Conservation (phyloP, 2,329 filamentous ascomycete genomes). For the Xylariaceae sp. region DNA sequence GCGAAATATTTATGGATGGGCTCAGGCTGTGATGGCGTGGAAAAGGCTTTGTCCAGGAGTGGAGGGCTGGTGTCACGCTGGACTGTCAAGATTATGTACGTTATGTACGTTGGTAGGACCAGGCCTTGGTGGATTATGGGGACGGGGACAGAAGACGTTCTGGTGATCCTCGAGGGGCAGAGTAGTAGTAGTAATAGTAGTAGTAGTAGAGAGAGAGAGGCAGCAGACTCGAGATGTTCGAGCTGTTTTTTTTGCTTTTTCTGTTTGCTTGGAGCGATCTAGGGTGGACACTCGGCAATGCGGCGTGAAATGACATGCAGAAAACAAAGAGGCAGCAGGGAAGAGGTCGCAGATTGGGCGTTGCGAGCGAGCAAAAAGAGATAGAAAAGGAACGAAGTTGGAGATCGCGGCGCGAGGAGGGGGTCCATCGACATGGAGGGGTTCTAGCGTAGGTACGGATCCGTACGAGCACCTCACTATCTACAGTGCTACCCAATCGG, state of each 20-base stretch:
- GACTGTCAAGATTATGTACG: background rate
- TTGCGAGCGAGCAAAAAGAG: background rate
- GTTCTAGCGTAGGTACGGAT: background rate
- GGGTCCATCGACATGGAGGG: background rate
- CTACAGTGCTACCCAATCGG: background rate
- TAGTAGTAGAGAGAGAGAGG: too few species aligned
- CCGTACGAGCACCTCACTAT: background rate
- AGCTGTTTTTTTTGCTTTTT: background rate
- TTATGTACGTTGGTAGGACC: conserved; percentile 7
- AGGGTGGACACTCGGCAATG: background rate
- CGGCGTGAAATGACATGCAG: background rate
- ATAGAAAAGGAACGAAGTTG: background rate
- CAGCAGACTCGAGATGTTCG: too few species aligned
- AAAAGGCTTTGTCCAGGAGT: background rate
- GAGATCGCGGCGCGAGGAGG: background rate
- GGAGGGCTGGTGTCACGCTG: conserved; percentile 13
- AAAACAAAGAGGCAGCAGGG: background rate
- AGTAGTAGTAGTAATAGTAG: too few species aligned
- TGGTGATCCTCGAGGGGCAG: background rate
- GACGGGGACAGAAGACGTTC: background rate
- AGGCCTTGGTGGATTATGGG: background rate
- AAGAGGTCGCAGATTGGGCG: background rate
- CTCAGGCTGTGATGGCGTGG: background rate
- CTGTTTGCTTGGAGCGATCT: background rate
- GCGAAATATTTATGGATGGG: background rate